Percentiles rank a stretch among this genome's conserved stretches.
Conservation (phyloP, 257 asterid genomes). For the Plantago ovata region DNA sequence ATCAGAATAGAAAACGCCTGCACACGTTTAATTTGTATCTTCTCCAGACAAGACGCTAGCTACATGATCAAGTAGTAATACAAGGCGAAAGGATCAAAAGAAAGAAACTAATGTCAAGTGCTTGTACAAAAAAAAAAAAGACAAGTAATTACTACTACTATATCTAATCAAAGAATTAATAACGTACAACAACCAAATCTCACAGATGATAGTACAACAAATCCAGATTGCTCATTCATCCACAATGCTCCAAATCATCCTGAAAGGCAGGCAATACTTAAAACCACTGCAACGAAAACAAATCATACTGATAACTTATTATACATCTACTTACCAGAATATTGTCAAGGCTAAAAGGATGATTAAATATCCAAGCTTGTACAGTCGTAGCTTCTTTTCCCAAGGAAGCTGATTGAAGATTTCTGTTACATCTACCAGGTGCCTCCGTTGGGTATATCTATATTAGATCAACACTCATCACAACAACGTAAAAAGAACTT, state of each 20-base stretch:
- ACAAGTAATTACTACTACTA: too few species aligned
- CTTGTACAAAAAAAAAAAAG: too few species aligned
- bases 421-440: slow-evolving; percentile 85
- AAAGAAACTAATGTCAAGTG: too few species aligned
- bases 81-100: too few species aligned
- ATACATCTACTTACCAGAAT: too few species aligned
- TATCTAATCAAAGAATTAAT: too few species aligned
- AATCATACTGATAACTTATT: neutral
- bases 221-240: slow-evolving; percentile 41
- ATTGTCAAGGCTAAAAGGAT: slow-evolving; percentile 49
- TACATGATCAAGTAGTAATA: too few species aligned
- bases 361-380: slow-evolving; percentile 67
- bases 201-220: slow-evolving; percentile 14
- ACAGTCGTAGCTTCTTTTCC: slow-evolving; percentile 63
- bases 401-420: slow-evolving; percentile 71
- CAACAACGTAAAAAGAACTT: neutral
- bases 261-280: slow-evolving; percentile 16
- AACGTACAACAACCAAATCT: slow-evolving; percentile 2
- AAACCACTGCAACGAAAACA: slow-evolving; percentile 11
- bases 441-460: slow-evolving; percentile 49
- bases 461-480: slow-evolving; percentile 19
- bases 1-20: too few species aligned
- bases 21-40: too few species aligned
- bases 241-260: slow-evolving; percentile 77
- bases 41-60: too few species aligned